phyloP scores from a whole-genome alignment of 2,329 filamentous ascomycete genomes.

The Dactylonectria macrodidyma region DNA sequence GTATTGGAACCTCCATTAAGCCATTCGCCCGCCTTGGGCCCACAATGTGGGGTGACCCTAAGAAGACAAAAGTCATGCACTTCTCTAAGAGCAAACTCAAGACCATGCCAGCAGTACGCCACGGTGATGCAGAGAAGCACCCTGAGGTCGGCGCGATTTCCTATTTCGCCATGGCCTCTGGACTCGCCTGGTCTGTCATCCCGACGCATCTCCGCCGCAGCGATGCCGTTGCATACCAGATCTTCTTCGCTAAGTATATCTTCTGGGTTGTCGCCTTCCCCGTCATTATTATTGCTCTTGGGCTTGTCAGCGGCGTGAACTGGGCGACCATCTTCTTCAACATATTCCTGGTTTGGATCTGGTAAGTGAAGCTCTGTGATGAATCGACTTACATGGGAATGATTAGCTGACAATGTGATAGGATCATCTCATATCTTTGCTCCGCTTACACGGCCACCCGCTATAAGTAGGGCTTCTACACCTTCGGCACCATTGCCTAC shows the following conservation, averaged over 20 bases:
- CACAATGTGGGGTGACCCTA: no score
- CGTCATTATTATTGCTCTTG: slow-evolving; percentile 60
- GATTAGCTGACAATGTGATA: slow-evolving; percentile 22
- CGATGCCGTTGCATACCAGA: slow-evolving; percentile 57
- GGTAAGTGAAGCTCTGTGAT: slow-evolving; percentile 45
- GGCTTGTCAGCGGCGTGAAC: slow-evolving; percentile 66
- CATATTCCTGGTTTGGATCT: slow-evolving; percentile 65
- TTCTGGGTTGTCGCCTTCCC: slow-evolving; percentile 69
- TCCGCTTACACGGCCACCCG: slow-evolving; percentile 62
- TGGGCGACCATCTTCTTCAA: slow-evolving; percentile 70
- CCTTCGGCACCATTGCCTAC: slow-evolving; percentile 67
- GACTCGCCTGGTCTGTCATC: slow-evolving; percentile 62
- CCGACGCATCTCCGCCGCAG: slow-evolving; percentile 45
- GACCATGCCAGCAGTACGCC: no score
- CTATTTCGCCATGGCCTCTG: slow-evolving; percentile 68
- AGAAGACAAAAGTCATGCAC: no score
- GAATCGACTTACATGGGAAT: not conserved
- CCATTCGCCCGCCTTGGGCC: no score
- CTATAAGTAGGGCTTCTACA: slow-evolving; percentile 73
- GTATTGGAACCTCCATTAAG: no score
- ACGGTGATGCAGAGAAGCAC: no score
- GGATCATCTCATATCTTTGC: slow-evolving; percentile 64
- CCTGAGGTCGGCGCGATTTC: slow-evolving; percentile 62
- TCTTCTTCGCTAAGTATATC: slow-evolving; percentile 71
- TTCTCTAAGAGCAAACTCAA: no score